Evolutionary conservation across 208 protist species (phyloP), one percentile per base, ranked within the genome.

Genomic region (Porcisia hertigi): DNA sequence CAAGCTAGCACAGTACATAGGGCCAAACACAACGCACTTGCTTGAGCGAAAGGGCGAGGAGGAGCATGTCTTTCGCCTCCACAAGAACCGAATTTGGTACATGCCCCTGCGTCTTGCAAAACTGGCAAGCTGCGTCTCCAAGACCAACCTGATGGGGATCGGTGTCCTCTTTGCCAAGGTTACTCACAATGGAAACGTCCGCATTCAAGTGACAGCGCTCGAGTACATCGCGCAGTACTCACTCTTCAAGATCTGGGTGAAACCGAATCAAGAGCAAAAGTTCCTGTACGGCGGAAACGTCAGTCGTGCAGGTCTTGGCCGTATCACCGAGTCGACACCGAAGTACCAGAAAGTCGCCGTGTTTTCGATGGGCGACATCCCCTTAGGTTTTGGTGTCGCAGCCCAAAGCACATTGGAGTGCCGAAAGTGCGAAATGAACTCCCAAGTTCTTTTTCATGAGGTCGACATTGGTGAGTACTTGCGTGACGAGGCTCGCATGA

Each of bases 201-300:
- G 92, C 49, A 91, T 98, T 53, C 89, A 95, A 53, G 89, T 98
- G 12, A 98, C 95, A 9, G 92, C 92, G 14, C 84, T 98, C 1
- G 92, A 97, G 58, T 95, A 95, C 86, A 95, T 98, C 76, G 93
- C 94, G 0, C 93, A 97, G 78, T 97, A 97, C 84, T 95, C 94
- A 8, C 82, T 96, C 25, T 98, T 98, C 86, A 99, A 99, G 91
- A 96, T 99, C 4, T 99, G 99, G 99, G 94, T 99, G 45, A 99
- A 99, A 84, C 98, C 99, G n/a, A 94, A 93, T 52, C 96, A 99
- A 58, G 99, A 99, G 86, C 96, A 99, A 79, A 98, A 96, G 60
- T 99, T 99, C 84, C 76, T 99, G 36, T 99, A 99, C 84, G 99
- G 99, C 14, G 98, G 99, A 73, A 97, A 99, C 83, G 92, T 99